These are phyloP conservation scores for Ramaria rubella DNA, from an alignment of 768 basidiomycete genomes.

Conservation along the genomic window DNA sequence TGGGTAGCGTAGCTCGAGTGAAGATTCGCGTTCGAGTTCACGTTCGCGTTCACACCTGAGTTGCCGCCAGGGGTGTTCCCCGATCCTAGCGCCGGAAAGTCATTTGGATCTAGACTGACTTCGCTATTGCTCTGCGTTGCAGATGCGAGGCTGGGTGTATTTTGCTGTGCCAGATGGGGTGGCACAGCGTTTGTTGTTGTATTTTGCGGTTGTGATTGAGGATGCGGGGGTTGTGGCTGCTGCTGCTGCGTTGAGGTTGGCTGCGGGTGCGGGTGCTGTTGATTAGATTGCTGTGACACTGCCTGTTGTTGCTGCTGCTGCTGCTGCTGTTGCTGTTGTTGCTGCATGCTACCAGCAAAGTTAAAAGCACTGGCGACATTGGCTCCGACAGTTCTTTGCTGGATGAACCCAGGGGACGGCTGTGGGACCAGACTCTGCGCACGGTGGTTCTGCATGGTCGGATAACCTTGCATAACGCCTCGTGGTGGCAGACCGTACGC, in stretches of 20 bases:
- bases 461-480: conserved; percentile 48
- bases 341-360: conserved; percentile 22
- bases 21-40: conserved; percentile 25
- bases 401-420: conserved; percentile 54
- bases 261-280: conserved; percentile 37
- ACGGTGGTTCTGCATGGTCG: conserved; percentile 56
- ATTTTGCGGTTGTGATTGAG: conserved; percentile 33
- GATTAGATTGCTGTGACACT: conserved; percentile 28
- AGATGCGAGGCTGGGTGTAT: conserved; percentile 36
- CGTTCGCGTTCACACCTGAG: conserved; percentile 24
- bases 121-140: conserved; percentile 53
- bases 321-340: conserved; percentile 45
- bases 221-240: conserved; percentile 19
- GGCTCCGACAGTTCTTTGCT: conserved; percentile 12
- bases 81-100: conserved; percentile 79
- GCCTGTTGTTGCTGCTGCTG: conserved; percentile 34
- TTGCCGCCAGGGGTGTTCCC: conserved; percentile 43
- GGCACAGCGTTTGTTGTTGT: conserved; percentile 50
- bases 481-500: conserved; percentile 58
- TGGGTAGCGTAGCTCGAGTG: conserved; percentile 78
- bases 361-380: conserved; percentile 11
- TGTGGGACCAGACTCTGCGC: conserved; percentile 53
- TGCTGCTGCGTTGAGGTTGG: conserved; percentile 16
- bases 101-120: conserved; percentile 77
- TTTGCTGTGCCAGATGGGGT: conserved; percentile 47